Conservation (phyloP, 768 basidiomycete genomes). For the Sporobolomyces phaffii region DNA sequence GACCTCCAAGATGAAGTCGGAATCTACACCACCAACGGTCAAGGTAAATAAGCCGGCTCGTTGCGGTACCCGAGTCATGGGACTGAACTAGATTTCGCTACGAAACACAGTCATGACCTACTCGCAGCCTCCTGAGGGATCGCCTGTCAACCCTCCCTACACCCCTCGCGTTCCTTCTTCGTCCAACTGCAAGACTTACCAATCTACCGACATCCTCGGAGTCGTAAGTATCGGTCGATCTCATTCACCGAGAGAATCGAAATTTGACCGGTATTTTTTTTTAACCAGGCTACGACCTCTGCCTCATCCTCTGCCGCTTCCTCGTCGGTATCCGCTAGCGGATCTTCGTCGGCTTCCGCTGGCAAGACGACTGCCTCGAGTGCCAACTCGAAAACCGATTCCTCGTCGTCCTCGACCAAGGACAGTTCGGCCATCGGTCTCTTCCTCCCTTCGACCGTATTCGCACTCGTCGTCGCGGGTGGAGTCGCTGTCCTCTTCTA, state of each 20-base stretch:
- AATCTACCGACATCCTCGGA: constrained; percentile 32
- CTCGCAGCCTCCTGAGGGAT: constrained; percentile 27
- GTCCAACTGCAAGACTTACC: constrained; percentile 42
- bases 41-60: neutral
- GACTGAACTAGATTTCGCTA: no score
- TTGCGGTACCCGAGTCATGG: no score
- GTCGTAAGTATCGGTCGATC: neutral
- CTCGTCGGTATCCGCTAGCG: neutral
- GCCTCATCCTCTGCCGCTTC: neutral
- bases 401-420: constrained; percentile 1
- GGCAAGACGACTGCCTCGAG: neutral
- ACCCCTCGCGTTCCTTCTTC: constrained; percentile 37
- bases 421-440: neutral
- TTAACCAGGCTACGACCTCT: neutral
- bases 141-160: constrained; percentile 39
- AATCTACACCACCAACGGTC: constrained; percentile 27
- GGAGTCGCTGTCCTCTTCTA: constrained; percentile 13
- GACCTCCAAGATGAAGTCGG: constrained; percentile 40
- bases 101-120: constrained; percentile 16
- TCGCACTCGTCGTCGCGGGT: constrained; percentile 15
- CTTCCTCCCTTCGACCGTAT: constrained; percentile 9
- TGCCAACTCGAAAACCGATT: neutral
- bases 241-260: neutral
- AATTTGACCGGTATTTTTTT: neutral
- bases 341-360: neutral